Percentiles rank a stretch among this genome's conserved stretches.
These are phyloP conservation scores for Chaetomiaceae sp. DNA, from an alignment of 2,329 filamentous ascomycete genomes.

Conservation along the genomic window DNA sequence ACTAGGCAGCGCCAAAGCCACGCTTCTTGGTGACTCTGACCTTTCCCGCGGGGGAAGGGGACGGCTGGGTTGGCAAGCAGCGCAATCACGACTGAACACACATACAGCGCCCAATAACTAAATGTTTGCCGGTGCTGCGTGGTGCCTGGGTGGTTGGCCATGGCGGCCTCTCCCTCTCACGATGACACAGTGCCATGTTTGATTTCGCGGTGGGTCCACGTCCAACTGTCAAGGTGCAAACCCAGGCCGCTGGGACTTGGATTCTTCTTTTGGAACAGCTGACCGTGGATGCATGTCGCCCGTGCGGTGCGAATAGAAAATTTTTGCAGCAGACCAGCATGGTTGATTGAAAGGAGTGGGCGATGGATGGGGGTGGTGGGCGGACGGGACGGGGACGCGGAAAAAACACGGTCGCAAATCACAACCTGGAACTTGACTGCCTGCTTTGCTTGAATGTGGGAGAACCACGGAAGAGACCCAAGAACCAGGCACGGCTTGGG, in stretches of 20 bases:
- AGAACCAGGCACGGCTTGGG: not conserved
- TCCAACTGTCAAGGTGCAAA: not conserved
- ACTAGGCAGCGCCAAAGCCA: conserved; percentile 3
- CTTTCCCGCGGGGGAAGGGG: not conserved
- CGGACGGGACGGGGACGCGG: conserved; percentile 1
- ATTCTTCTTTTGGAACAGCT: conserved; percentile 3
- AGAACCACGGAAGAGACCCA: not conserved
- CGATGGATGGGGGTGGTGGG: not conserved
- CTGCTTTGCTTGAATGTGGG: too few species aligned
- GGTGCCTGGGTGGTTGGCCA: too few species aligned
- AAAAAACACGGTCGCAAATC: not conserved
- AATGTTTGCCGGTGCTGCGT: too few species aligned
- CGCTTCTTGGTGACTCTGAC: not conserved
- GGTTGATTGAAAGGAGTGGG: not conserved
- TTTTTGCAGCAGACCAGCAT: conserved; percentile 8
- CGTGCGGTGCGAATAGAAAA: not conserved
- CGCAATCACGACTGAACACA: too few species aligned
- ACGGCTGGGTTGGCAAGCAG: not conserved
- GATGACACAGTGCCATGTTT: too few species aligned
- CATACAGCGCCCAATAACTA: too few species aligned
- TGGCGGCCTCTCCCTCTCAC: too few species aligned
- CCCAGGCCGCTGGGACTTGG: not conserved
- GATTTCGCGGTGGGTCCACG: conserved; percentile 1
- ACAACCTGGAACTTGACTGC: not conserved
- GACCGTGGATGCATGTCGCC: not conserved